phyloP scores from a whole-genome alignment of 495 filamentous ascomycete species.

The Venustampulla echinocandica region DNA sequence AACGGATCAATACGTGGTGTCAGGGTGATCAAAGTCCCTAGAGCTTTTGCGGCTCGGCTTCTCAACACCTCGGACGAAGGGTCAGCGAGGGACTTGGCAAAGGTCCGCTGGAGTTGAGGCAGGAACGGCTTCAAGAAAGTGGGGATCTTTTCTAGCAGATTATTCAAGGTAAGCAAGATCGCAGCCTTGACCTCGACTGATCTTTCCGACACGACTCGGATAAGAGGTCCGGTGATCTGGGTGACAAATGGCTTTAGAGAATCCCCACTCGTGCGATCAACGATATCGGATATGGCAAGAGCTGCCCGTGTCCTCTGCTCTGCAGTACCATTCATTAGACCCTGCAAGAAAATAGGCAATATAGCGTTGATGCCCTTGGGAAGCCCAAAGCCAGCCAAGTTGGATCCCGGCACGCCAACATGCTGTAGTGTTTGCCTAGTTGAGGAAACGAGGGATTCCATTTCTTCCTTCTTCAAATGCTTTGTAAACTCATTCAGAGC shows the following conservation, averaged over 20 bases:
- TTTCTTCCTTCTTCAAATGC: constrained; percentile 90
- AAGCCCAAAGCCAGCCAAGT: constrained; percentile 81
- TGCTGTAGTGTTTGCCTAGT: constrained; percentile 77
- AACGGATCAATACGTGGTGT: constrained; percentile 93
- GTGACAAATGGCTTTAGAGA: constrained; percentile 90
- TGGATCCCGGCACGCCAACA: constrained; percentile 77
- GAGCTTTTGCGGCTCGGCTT: constrained; percentile 83
- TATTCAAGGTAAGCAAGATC: constrained; percentile 89
- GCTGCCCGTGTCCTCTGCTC: constrained; percentile 90
- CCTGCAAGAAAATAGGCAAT: constrained; percentile 93
- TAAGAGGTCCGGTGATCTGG: constrained; percentile 93
- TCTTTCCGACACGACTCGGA: constrained; percentile 91
- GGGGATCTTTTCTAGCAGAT: constrained; percentile 93
- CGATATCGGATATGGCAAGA: constrained; percentile 87
- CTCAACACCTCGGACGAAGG: constrained; percentile 83
- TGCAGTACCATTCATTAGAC: constrained; percentile 86
- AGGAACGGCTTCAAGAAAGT: constrained; percentile 92
- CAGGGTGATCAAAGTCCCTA: constrained; percentile 92
- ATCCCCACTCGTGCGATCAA: constrained; percentile 78
- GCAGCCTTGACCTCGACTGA: constrained; percentile 94
- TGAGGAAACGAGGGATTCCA: constrained; percentile 86
- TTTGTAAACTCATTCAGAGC: constrained; percentile 83
- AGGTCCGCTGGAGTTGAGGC: constrained; percentile 91
- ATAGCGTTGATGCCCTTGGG: constrained; percentile 98
- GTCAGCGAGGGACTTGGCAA: constrained; percentile 91